phyloP scores from a whole-genome alignment of 148 eudicot species.

The Gaultheria prostrata region DNA sequence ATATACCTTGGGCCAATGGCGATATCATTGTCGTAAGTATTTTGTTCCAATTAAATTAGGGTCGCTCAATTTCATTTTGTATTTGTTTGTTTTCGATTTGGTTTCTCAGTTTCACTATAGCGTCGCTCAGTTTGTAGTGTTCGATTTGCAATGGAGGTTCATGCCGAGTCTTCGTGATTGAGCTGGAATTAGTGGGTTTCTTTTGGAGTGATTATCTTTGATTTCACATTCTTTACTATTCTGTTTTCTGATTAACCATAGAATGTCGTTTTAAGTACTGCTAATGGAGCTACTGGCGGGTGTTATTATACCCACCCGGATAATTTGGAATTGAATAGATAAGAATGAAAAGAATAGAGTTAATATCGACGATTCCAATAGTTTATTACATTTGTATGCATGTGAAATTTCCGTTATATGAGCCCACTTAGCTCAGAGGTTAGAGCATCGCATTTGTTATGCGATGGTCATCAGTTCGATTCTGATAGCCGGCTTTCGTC shows the following conservation, averaged over 20 bases:
- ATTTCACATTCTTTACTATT: background rate
- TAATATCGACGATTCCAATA: too few relatives aligned
- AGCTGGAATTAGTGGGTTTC: background rate
- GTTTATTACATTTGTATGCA: background rate
- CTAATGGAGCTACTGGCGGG: too few relatives aligned
- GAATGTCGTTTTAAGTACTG: background rate
- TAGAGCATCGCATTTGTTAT: background rate
- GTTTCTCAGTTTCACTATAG: background rate
- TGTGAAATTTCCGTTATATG: background rate
- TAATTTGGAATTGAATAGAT: too few relatives aligned
- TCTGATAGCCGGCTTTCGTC: too few relatives aligned
- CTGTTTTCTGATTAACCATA: background rate
- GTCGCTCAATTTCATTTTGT: too few relatives aligned
- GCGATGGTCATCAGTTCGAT: too few relatives aligned
- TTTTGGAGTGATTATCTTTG: background rate
- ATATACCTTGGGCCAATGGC: conserved; percentile 42
- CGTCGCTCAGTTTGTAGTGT: background rate
- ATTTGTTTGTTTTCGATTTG: background rate
- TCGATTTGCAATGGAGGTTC: background rate
- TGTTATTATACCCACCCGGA: too few relatives aligned
- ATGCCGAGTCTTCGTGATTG: background rate
- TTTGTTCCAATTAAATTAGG: background rate
- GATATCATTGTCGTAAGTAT: conserved; percentile 38
- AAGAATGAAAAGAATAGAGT: too few relatives aligned
- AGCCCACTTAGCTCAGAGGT: conserved; percentile 7